Evolutionary conservation across 2,329 filamentous ascomycete species (phyloP).

Genomic region (Talaromyces pinophilus): DNA sequence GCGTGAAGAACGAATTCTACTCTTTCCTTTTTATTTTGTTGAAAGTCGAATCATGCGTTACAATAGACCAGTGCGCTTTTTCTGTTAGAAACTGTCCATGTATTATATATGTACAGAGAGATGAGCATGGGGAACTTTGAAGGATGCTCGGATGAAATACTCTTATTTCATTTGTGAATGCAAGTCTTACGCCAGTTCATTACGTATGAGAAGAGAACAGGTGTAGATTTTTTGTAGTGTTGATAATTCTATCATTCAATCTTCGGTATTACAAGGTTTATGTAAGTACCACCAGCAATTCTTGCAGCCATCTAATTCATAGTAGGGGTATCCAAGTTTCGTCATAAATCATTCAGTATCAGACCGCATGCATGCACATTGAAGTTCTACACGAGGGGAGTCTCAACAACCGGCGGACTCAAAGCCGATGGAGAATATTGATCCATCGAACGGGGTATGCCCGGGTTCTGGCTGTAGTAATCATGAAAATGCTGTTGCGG

Average conservation of each 20-base stretch:
- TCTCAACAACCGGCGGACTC: slow-evolving; percentile 23
- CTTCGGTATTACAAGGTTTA: neutral
- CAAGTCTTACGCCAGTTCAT: neutral
- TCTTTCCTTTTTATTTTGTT: neutral
- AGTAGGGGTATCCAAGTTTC: slow-evolving; percentile 16
- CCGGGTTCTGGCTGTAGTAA: slow-evolving; percentile 8
- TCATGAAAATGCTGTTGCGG: slow-evolving; percentile 8
- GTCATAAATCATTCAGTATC: slow-evolving; percentile 18
- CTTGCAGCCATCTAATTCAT: neutral
- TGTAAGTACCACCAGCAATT: neutral
- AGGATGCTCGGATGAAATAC: slow-evolving; percentile 7
- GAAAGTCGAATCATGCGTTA: neutral
- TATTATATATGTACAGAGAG: slow-evolving; percentile 3
- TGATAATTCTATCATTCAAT: neutral
- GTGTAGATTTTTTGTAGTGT: neutral
- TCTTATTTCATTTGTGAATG: slow-evolving; percentile 14
- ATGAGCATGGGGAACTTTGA: neutral
- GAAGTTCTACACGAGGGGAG: slow-evolving; percentile 18
- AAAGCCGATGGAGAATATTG: slow-evolving; percentile 23
- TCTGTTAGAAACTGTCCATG: neutral
- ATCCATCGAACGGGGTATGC: slow-evolving; percentile 18
- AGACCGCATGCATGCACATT: neutral
- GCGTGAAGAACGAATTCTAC: neutral
- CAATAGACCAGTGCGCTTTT: slow-evolving; percentile 6
- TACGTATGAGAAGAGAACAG: neutral